Evolutionary conservation across 2,329 filamentous ascomycete species (phyloP), one percentile per base, ranked within the genome.

Genomic region (Xylariaceae sp.): DNA sequence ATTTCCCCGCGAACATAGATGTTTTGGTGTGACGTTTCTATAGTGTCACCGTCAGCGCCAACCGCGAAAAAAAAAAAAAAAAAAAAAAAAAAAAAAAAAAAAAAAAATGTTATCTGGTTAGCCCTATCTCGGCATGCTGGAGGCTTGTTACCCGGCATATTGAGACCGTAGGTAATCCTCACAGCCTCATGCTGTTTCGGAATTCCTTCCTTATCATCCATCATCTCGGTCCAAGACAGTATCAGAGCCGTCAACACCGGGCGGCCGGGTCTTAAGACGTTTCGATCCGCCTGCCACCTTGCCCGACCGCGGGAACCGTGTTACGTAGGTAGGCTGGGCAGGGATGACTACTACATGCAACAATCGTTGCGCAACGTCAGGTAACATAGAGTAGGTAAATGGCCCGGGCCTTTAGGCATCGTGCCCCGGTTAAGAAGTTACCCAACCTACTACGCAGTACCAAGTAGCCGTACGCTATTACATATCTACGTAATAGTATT

Each of bases 21-120:
- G 6, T 3, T 37, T 7, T 48, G 16, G 20, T 20, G 54, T 52
- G 50, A 41, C 44, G 20, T 55, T 29, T 40, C 40, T 50, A n/a
- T 49, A 40, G 54, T 56, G 54, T 52, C 50, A 55, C 51, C 46
- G 20, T 16, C n/a, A n/a, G n/a, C n/a, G n/a, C n/a, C n/a, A n/a
- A n/a, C n/a, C n/a, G n/a, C n/a, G n/a, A n/a, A n/a, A n/a, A n/a
- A n/a, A n/a, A n/a, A n/a, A n/a, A n/a, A n/a, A n/a, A n/a, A n/a
- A n/a, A n/a, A n/a, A n/a, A n/a, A n/a, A n/a, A n/a, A n/a, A n/a
- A n/a, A n/a, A n/a, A n/a, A n/a, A n/a, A n/a, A n/a, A n/a, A n/a
- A n/a, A n/a, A 20, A 29, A 54, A 45, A 43, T 40, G 14, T 10
- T 37, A 10, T 37, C 32, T 37, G 5, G 23, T 14, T 37, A n/a